Base-by-base conservation (phyloP, 257 asterid species). In the Solanum tarapatanum region DNA sequence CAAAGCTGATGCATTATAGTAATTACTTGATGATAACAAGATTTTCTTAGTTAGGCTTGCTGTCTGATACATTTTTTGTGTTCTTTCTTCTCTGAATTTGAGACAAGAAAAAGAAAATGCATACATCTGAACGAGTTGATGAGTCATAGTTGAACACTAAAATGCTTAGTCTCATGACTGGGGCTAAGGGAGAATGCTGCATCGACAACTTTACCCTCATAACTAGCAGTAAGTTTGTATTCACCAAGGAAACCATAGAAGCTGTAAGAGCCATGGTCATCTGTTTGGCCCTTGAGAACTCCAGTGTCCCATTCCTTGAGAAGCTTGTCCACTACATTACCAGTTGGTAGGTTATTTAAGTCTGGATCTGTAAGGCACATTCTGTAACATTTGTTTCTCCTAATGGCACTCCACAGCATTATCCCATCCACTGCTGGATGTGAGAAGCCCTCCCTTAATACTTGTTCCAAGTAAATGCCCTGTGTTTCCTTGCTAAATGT, bases 341-440 rank as follows among this genome's bases (percentile, higher is more conserved):
- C 96, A 4, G 94, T 87, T 1, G 94, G 96, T 24, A 93, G 92
- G 80, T 93, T 93, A 13, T 89, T 68, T 33, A 93, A 89, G 19
- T 89, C 85, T 3, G 82, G 76, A 82, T 93, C 94, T 3, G 96
- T 91, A 4, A 93, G 93, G 90, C 96, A 93, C 96, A 93, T 93
- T 88, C 90, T 91, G 88, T 92, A 93, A 87, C 96, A 93, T 33
- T 91, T 91, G 19, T 88, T 87, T 70, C 88, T 85, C 83, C 88
- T 83, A 11, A 91, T 66, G 33, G 96, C 93, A 28, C 92, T 83
- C 96, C 96, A 93, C 5, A 93, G 43, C 90, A 93, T 91, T 70
- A 93, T 92, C 83, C 96, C 96, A 51, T 89, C 87, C 39, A 93
- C 94, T 1, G 92, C 89, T 43, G 94, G 92, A 88, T 93, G 94